Evolutionary conservation across 176 grass and related monocot species (phyloP).

Genomic region (Melocanna baccifera): DNA sequence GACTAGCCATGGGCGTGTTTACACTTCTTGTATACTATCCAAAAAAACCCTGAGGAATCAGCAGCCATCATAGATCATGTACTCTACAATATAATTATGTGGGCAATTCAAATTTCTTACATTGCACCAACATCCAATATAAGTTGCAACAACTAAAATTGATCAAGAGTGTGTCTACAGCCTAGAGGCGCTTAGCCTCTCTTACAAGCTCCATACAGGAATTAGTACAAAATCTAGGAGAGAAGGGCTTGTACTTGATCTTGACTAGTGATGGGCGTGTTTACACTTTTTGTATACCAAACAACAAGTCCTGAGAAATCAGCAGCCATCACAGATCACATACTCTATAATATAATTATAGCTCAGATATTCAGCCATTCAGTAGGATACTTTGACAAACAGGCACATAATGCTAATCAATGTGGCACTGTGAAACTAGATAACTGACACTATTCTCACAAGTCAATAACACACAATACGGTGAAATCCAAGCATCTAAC

Average conservation of each 20-base stretch:
- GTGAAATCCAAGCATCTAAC: background rate
- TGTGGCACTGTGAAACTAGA: background rate
- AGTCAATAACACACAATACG: background rate
- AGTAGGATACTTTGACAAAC: background rate
- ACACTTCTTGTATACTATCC: conserved; percentile 1
- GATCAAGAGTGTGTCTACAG: background rate
- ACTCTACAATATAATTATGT: background rate
- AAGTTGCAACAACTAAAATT: background rate
- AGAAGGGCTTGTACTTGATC: background rate
- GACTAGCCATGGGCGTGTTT: background rate
- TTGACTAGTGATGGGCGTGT: background rate
- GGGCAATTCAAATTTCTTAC: background rate
- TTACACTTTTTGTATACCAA: conserved; percentile 4
- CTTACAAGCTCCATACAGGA: conserved; percentile 4
- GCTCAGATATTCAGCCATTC: background rate
- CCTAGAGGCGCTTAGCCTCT: background rate
- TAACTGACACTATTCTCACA: background rate
- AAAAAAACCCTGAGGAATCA: background rate
- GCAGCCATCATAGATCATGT: conserved; percentile 3
- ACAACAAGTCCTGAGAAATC: background rate
- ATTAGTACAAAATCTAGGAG: background rate
- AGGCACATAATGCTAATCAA: background rate
- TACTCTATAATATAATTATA: background rate
- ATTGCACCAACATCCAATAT: background rate
- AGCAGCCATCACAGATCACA: conserved; percentile 1